Percentiles rank a stretch among this genome's conserved stretches.
phyloP scores from a whole-genome alignment of 352 stramenopile genomes.

The Globisporangium polare region DNA sequence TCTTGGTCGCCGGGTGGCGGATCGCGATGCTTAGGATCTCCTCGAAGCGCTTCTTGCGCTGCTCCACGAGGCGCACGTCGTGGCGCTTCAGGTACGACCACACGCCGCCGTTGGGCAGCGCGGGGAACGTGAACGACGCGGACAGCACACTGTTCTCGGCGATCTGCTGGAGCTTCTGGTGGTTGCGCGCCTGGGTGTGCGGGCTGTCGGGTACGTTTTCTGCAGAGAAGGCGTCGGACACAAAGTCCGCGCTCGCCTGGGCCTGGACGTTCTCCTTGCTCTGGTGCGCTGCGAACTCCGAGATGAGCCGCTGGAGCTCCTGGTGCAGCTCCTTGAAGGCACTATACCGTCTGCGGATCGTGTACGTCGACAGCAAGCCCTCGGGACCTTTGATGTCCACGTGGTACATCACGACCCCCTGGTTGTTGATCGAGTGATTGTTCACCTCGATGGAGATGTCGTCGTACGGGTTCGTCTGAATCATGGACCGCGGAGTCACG shows the following conservation, averaged over 20 bases:
- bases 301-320: conserved; percentile 56
- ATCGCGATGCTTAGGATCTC: conserved; percentile 80
- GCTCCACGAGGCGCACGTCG: conserved; percentile 71
- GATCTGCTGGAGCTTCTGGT: conserved; percentile 25
- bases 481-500: conserved; percentile 29
- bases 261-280: not conserved
- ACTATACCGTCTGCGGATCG: conserved; percentile 74
- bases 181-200: conserved; percentile 20
- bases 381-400: conserved; percentile 81
- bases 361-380: conserved; percentile 78
- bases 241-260: not conserved
- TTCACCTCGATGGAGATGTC: conserved; percentile 51
- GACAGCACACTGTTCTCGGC: conserved; percentile 23
- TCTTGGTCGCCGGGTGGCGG: conserved; percentile 65
- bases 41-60: conserved; percentile 78
- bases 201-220: conserved; percentile 25
- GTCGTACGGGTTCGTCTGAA: conserved; percentile 51
- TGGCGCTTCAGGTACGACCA: conserved; percentile 84
- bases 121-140: conserved; percentile 32
- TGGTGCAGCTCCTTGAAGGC: conserved; percentile 79
- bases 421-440: conserved; percentile 48
- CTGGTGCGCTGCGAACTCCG: conserved; percentile 19
- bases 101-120: conserved; percentile 66
- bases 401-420: conserved; percentile 82
- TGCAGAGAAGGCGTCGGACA: conserved; percentile 17